Conservation (phyloP, 2,329 filamentous ascomycete genomes). For the Dactylellina cionopaga region DNA sequence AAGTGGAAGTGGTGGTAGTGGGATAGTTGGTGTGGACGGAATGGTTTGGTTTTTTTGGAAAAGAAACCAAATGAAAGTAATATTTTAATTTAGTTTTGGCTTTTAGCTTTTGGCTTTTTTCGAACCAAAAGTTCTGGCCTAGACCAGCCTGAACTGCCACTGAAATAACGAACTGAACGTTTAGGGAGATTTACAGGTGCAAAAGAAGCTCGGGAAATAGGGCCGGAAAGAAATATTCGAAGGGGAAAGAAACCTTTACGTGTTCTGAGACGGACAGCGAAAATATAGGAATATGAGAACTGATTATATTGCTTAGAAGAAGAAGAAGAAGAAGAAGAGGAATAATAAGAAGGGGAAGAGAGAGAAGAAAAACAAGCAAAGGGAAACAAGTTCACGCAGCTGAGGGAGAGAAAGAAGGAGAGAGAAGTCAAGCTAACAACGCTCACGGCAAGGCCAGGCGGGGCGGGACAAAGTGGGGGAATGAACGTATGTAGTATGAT, state of each 20-base stretch:
- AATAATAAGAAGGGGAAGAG: constrained; percentile 37
- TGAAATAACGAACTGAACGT: not conserved
- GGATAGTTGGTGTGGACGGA: constrained; percentile 31
- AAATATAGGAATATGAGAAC: too few species aligned
- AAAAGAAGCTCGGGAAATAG: constrained; percentile 39
- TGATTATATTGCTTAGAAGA: too few species aligned
- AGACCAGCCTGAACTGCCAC: too few species aligned
- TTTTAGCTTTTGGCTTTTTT: too few species aligned
- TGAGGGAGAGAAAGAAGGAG: constrained; percentile 32
- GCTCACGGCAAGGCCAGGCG: constrained; percentile 45
- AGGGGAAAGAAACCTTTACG: not conserved
- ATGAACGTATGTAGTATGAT: too few species aligned
- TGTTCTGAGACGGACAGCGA: constrained; percentile 21
- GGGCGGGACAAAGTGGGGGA: constrained; percentile 44
- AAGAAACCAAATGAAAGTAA: too few species aligned
- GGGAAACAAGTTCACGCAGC: too few species aligned
- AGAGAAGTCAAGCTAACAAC: constrained; percentile 37
- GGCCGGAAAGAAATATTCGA: not conserved
- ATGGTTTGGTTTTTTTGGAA: constrained; percentile 32
- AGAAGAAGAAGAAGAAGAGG: constrained; percentile 51
- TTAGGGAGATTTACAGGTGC: constrained; percentile 36
- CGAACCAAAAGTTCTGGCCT: too few species aligned
- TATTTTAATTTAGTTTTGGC: too few species aligned
- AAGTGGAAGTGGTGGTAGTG: constrained; percentile 10
- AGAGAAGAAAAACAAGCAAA: too few species aligned